These are phyloP conservation scores for Buddleja alternifolia DNA, from an alignment of 257 asterid genomes.

Conservation along the genomic window DNA sequence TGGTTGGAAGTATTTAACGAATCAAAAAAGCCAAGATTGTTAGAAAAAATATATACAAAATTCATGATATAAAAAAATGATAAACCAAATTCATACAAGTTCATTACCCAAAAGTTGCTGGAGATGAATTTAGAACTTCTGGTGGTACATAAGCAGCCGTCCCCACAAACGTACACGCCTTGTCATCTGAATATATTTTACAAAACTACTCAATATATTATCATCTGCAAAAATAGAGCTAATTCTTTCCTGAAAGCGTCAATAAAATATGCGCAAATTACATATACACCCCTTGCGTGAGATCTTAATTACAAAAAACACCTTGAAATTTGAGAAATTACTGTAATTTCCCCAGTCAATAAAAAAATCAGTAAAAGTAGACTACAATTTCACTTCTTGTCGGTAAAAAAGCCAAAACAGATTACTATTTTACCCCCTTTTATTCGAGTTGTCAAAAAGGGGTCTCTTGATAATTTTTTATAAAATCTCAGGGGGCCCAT, in stretches of 20 bases:
- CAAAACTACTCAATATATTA: neutral
- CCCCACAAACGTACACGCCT: slow-evolving; percentile 99
- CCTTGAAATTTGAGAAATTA: too few species aligned
- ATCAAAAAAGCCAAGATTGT: neutral
- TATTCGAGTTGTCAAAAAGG: too few species aligned
- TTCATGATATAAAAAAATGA: neutral
- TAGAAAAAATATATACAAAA: neutral
- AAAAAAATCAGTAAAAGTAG: too few species aligned
- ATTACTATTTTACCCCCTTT: too few species aligned
- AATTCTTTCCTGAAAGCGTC: slow-evolving; percentile 15
- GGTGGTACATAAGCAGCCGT: slow-evolving; percentile 99
- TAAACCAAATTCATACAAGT: neutral
- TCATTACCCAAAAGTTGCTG: slow-evolving; percentile 86
- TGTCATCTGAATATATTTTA: slow-evolving; percentile 64
- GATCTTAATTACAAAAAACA: too few species aligned
- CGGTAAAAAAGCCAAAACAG: too few species aligned
- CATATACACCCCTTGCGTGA: too few species aligned
- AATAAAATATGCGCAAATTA: too few species aligned
- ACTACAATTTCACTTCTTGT: too few species aligned
- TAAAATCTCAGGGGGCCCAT: too few species aligned
- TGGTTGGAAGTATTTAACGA: slow-evolving; percentile 37
- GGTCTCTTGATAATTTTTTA: too few species aligned
- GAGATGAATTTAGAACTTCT: slow-evolving; percentile 94
- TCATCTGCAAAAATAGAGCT: neutral
- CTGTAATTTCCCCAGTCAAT: too few species aligned